These are phyloP conservation scores for Paradendryphiella salina DNA, from an alignment of 2,329 filamentous ascomycete genomes.

Conservation along the genomic window DNA sequence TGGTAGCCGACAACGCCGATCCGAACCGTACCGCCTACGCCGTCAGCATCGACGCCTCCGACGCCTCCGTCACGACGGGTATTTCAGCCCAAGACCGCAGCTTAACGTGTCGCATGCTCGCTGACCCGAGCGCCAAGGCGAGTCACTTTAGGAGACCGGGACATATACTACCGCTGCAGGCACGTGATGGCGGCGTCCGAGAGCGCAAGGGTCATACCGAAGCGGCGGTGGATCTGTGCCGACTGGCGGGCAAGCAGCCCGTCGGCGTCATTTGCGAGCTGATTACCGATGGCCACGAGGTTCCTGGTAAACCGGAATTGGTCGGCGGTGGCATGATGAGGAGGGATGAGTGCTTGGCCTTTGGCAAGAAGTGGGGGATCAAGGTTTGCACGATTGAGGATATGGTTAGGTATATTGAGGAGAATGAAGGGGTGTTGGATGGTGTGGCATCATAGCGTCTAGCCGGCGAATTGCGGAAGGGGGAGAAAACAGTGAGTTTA, in stretches of 20 bases:
- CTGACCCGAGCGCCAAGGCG: constrained; percentile 60
- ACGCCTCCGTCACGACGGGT: constrained; percentile 72
- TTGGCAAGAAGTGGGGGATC: constrained; percentile 85
- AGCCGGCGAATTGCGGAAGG: not conserved
- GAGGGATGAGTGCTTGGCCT: constrained; percentile 82
- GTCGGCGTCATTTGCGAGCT: constrained; percentile 90
- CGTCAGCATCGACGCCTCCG: constrained; percentile 78
- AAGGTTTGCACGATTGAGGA: constrained; percentile 96
- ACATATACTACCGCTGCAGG: constrained; percentile 84
- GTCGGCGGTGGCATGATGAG: constrained; percentile 84
- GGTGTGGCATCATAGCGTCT: constrained; percentile 10
- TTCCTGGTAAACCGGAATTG: constrained; percentile 68
- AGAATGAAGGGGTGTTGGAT: constrained; percentile 61
- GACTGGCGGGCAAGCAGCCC: constrained; percentile 71
- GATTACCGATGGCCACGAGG: constrained; percentile 79
- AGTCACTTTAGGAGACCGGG: constrained; percentile 77
- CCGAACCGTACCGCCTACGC: constrained; percentile 92
- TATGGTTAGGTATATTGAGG: constrained; percentile 77
- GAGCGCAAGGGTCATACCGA: constrained; percentile 87
- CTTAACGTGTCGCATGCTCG: constrained; percentile 77
- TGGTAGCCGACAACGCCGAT: constrained; percentile 78
- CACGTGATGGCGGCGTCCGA: constrained; percentile 77
- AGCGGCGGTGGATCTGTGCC: constrained; percentile 87
- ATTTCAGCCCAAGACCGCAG: constrained; percentile 89
- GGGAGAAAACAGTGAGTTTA: not conserved